Conservation (phyloP, 1,139 yeast genomes). For the Geotrichum fermentans region DNA sequence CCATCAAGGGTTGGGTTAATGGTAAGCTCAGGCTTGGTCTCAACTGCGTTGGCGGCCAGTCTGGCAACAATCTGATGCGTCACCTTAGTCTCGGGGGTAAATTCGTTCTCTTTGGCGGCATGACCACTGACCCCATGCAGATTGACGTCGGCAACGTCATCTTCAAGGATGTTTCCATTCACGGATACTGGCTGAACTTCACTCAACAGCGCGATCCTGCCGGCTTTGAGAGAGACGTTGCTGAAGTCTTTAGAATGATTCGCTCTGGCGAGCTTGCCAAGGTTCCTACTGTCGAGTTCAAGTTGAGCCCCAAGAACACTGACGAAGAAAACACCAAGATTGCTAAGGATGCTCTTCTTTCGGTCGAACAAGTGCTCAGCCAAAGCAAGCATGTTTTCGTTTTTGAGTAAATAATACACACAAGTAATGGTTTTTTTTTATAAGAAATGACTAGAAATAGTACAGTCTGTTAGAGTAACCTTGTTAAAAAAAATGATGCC, state of each 20-base stretch:
- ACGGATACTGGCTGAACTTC: constrained; percentile 91
- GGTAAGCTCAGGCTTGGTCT: constrained; percentile 64
- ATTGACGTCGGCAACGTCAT: constrained; percentile 85
- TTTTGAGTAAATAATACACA: constrained; percentile 20
- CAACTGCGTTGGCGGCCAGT: constrained; percentile 91
- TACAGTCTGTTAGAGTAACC: no score
- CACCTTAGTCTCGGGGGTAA: constrained; percentile 68
- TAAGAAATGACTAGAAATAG: no score
- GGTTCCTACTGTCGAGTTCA: constrained; percentile 51
- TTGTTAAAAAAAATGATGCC: no score
- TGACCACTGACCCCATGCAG: constrained; percentile 91
- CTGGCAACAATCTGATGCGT: constrained; percentile 74
- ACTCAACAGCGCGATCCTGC: constrained; percentile 62
- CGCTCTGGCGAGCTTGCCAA: constrained; percentile 53
- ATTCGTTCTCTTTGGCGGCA: constrained; percentile 91
- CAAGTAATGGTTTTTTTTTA: no score
- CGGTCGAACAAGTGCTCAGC: constrained; percentile 40
- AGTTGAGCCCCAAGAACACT: constrained; percentile 41
- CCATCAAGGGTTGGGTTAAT: constrained; percentile 57
- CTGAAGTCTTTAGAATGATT: constrained; percentile 49
- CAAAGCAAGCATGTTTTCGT: constrained; percentile 43
- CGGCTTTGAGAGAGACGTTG: constrained; percentile 43
- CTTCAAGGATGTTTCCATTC: constrained; percentile 78
- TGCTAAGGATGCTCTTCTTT: constrained; percentile 50
- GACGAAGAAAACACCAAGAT: constrained; percentile 50